A percentile compares a stretch with the other conserved stretches of the same genome.
Evolutionary conservation across 768 basidiomycete genomes (phyloP).

Genomic region (Strobilomyces dryophilus): DNA sequence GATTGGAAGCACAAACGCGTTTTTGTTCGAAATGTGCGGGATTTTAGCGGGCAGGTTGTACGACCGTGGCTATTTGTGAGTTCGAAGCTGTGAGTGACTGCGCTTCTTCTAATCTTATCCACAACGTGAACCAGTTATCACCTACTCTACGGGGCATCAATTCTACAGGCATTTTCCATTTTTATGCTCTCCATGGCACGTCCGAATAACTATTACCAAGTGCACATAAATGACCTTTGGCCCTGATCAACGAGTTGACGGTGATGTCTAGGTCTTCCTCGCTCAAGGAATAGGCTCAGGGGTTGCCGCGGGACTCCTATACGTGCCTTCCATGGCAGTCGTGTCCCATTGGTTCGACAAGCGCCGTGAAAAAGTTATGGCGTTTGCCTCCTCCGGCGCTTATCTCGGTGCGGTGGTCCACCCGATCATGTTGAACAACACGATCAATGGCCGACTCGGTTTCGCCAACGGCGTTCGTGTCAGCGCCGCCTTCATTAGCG

Average conservation of each 20-base stretch:
- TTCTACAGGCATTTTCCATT: constrained; percentile 30
- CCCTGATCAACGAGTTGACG: background rate
- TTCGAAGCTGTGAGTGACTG: background rate
- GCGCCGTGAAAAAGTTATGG: constrained; percentile 47
- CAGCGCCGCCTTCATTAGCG: constrained; percentile 38
- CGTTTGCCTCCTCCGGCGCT: constrained; percentile 53
- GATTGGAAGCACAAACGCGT: constrained; percentile 49
- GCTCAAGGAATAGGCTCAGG: constrained; percentile 49
- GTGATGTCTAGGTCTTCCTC: constrained; percentile 42
- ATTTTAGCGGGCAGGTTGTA: constrained; percentile 45
- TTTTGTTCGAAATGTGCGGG: constrained; percentile 42
- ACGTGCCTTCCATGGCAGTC: constrained; percentile 45
- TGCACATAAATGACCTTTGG: constrained; percentile 7
- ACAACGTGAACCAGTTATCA: constrained; percentile 13
- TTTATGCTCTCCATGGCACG: constrained; percentile 47
- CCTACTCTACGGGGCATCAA: constrained; percentile 26
- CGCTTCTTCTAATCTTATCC: background rate
- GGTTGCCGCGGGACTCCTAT: constrained; percentile 44
- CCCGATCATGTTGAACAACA: constrained; percentile 59
- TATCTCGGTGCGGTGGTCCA: constrained; percentile 58
- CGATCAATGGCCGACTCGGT: constrained; percentile 39
- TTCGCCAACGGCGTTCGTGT: constrained; percentile 41
- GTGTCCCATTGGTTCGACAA: constrained; percentile 51
- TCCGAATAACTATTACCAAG: constrained; percentile 42
- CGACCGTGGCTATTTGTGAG: constrained; percentile 52